Conservation (phyloP, 352 stramenopile species). For the Globisporangium cylindrosporum region DNA sequence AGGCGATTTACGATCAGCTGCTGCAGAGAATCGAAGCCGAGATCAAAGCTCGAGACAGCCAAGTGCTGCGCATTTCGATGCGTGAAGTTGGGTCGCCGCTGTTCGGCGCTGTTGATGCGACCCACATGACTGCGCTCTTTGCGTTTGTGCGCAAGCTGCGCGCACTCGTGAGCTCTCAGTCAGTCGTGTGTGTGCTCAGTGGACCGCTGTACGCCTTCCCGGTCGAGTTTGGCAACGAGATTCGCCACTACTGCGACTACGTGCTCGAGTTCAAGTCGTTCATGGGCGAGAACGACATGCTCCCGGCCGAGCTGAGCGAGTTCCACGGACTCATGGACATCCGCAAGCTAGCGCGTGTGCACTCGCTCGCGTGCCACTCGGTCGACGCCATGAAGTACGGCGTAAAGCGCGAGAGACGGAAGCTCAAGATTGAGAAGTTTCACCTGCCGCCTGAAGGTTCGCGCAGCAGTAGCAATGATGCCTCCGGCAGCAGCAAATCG, state of each 20-base stretch:
- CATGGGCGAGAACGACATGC: conserved; percentile 46
- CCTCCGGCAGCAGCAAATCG: conserved; percentile 10
- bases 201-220: conserved; percentile 28
- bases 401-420: conserved; percentile 62
- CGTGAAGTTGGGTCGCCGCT: conserved; percentile 46
- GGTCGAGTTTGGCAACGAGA: conserved; percentile 33
- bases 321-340: conserved; percentile 60
- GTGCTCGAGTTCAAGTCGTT: conserved; percentile 60
- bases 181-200: conserved; percentile 28
- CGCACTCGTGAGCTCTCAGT: conserved; percentile 21
- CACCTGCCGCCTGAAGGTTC: conserved; percentile 66
- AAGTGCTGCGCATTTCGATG: conserved; percentile 45
- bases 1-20: conserved; percentile 28
- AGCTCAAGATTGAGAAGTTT: conserved; percentile 80
- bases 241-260: conserved; percentile 57
- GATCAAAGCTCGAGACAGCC: conserved; percentile 9
- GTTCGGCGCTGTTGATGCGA: conserved; percentile 23
- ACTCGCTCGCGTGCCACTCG: conserved; percentile 53
- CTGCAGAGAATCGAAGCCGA: conserved; percentile 25
- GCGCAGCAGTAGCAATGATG: conserved; percentile 25
- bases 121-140: conserved; percentile 45
- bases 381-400: conserved; percentile 56
- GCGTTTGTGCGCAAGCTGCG: conserved; percentile 35
- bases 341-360: conserved; percentile 52
- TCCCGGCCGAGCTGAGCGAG: conserved; percentile 55